These are phyloP conservation scores for Alternaria viburni DNA, from an alignment of 2,329 filamentous ascomycete species.

Conservation along the genomic window DNA sequence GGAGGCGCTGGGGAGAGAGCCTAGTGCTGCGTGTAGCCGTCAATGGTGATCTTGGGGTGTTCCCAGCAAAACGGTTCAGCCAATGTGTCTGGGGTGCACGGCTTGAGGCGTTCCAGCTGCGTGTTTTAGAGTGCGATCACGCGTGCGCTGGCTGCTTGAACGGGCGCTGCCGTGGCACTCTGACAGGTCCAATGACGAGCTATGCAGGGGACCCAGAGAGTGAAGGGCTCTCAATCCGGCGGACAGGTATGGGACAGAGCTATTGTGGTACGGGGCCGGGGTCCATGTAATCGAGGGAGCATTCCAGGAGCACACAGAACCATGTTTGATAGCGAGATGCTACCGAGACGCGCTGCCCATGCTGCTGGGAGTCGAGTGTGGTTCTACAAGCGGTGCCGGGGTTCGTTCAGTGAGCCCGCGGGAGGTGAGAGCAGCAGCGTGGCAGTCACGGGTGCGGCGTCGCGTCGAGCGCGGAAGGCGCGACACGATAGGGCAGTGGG, in stretches of 20 bases:
- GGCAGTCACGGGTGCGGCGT: constrained; percentile 20
- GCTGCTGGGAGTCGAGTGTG: constrained; percentile 31
- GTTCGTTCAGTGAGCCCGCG: background rate
- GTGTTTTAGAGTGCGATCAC: constrained; percentile 51
- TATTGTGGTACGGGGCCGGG: constrained; percentile 46
- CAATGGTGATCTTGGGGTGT: constrained; percentile 42
- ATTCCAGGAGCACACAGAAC: constrained; percentile 39
- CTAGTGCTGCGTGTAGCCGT: constrained; percentile 49
- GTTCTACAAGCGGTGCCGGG: constrained; percentile 15
- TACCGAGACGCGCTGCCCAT: constrained; percentile 45
- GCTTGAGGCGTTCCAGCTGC: constrained; percentile 47
- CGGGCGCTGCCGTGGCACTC: constrained; percentile 45
- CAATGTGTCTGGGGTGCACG: constrained; percentile 44
- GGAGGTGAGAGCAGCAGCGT: constrained; percentile 6
- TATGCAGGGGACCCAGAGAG: constrained; percentile 23
- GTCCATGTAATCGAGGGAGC: constrained; percentile 46
- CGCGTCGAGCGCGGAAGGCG: constrained; percentile 20
- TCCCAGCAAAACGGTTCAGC: constrained; percentile 45
- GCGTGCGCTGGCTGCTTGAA: constrained; percentile 48
- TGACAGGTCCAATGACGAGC: constrained; percentile 35
- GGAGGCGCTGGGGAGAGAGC: constrained; percentile 46
- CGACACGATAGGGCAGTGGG: constrained; percentile 31
- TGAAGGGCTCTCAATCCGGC: constrained; percentile 42
- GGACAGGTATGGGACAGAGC: constrained; percentile 49
- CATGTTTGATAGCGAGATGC: constrained; percentile 40